Evolutionary conservation across 805 yeast genomes (phyloP).

Genomic region (Yamadazyma insecticola): DNA sequence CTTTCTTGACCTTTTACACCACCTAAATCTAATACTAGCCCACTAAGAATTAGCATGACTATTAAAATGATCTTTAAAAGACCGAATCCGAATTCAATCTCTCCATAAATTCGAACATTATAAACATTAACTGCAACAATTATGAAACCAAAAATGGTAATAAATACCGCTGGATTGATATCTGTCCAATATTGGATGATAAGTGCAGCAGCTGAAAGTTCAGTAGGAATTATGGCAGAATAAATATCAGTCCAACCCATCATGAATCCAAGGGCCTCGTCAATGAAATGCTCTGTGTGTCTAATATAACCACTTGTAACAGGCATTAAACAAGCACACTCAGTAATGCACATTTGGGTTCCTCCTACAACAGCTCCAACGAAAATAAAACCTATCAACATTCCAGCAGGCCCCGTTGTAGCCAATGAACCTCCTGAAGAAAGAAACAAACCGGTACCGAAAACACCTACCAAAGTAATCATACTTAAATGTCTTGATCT

Average conservation of each 20-base stretch:
- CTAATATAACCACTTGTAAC: constrained; percentile 30
- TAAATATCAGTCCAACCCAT: constrained; percentile 43
- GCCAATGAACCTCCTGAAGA: constrained; percentile 49
- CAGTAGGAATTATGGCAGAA: constrained; percentile 31
- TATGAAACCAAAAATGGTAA: constrained; percentile 34
- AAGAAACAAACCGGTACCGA: constrained; percentile 53
- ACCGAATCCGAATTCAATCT: constrained; percentile 24
- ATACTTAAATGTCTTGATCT: constrained; percentile 16
- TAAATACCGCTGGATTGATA: constrained; percentile 42
- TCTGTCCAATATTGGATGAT: constrained; percentile 43
- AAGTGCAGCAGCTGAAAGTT: constrained; percentile 42
- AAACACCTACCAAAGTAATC: constrained; percentile 20
- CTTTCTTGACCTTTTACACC: constrained; percentile 16
- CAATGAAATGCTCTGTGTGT: constrained; percentile 35
- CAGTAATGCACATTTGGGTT: constrained; percentile 38
- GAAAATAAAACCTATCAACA: constrained; percentile 45
- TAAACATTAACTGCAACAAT: constrained; percentile 30
- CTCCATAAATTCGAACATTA: constrained; percentile 34
- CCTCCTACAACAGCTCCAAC: constrained; percentile 40
- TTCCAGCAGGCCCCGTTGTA: constrained; percentile 39
- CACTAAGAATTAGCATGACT: constrained; percentile 15
- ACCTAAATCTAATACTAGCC: constrained; percentile 20
- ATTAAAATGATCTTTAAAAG: constrained; percentile 18
- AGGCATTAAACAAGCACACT: constrained; percentile 34
- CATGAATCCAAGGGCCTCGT: constrained; percentile 44